These are phyloP conservation scores for Omphalotus olearius DNA, from an alignment of 1,284 basidiomycete genomes.

Conservation along the genomic window DNA sequence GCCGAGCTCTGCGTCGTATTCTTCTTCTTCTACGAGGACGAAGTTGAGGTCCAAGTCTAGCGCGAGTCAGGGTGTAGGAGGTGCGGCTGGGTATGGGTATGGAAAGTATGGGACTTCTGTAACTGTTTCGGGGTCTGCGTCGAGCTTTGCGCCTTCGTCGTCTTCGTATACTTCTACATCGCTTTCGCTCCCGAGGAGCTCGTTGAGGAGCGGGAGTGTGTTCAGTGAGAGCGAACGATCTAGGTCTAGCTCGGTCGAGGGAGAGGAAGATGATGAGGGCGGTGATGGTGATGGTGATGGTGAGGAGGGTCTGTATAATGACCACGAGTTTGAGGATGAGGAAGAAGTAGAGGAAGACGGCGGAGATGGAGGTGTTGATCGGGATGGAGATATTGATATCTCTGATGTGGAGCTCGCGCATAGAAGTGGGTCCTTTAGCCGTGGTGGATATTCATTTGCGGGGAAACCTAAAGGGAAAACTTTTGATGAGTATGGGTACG, in stretches of 20 bases:
- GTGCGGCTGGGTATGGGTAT: not conserved
- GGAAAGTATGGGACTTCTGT: not conserved
- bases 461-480: not conserved
- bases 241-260: conserved; percentile 16
- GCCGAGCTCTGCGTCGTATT: not conserved
- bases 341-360: conserved; percentile 15
- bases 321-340: conserved; percentile 26
- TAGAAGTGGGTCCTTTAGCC: conserved; percentile 21
- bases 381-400: conserved; percentile 2
- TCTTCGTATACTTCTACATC: conserved; percentile 2
- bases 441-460: conserved; percentile 1
- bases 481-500: conserved; percentile 12
- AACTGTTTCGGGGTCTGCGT: not conserved
- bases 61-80: not conserved
- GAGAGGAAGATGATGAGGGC: conserved; percentile 21
- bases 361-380: conserved; percentile 19
- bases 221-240: conserved; percentile 19
- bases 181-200: conserved; percentile 8
- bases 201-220: conserved; percentile 10
- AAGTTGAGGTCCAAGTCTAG: not conserved
- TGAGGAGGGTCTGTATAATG: conserved; percentile 9
- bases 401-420: not conserved
- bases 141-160: conserved; percentile 1
- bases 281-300: conserved; percentile 21
- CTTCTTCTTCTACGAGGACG: not conserved